Percentiles rank a stretch among this genome's conserved stretches.
Conservation (phyloP, 768 basidiomycete genomes). For the Kwoniella sp. region DNA sequence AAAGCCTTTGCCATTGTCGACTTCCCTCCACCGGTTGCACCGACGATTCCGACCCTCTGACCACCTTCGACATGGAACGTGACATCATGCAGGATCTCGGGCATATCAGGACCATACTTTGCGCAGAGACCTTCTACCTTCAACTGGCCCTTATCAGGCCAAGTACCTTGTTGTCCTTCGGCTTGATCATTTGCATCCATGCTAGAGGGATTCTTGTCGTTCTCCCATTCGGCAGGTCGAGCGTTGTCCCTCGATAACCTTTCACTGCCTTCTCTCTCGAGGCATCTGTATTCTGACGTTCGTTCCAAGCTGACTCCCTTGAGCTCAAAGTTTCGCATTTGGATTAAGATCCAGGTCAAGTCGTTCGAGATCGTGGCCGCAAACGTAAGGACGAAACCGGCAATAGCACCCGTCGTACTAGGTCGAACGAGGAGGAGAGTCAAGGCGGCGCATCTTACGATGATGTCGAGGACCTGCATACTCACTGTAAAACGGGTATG, state of each 20-base stretch:
- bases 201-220: not conserved
- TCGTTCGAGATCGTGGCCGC: conserved; percentile 27
- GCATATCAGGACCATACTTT: conserved; percentile 38
- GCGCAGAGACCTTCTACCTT: conserved; percentile 28
- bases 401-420: conserved; percentile 30
- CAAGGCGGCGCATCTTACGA: conserved; percentile 28
- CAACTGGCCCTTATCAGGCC: conserved; percentile 29
- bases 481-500: conserved; percentile 31
- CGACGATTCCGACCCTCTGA: conserved; percentile 49
- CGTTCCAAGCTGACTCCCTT: conserved; percentile 41
- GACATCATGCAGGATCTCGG: conserved; percentile 48
- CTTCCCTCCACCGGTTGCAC: conserved; percentile 51
- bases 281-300: conserved; percentile 37
- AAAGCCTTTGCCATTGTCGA: conserved; percentile 50
- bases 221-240: conserved; percentile 5
- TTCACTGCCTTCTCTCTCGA: conserved; percentile 44
- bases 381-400: conserved; percentile 43
- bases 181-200: not conserved
- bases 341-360: conserved; percentile 27
- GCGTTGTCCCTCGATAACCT: conserved; percentile 22
- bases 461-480: conserved; percentile 26
- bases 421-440: conserved; percentile 20
- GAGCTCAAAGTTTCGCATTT: conserved; percentile 33
- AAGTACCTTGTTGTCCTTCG: not conserved
- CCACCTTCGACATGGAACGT: conserved; percentile 38